Evolutionary conservation across 2,329 filamentous ascomycete species (phyloP).

Genomic region (Colletotrichum sp.): DNA sequence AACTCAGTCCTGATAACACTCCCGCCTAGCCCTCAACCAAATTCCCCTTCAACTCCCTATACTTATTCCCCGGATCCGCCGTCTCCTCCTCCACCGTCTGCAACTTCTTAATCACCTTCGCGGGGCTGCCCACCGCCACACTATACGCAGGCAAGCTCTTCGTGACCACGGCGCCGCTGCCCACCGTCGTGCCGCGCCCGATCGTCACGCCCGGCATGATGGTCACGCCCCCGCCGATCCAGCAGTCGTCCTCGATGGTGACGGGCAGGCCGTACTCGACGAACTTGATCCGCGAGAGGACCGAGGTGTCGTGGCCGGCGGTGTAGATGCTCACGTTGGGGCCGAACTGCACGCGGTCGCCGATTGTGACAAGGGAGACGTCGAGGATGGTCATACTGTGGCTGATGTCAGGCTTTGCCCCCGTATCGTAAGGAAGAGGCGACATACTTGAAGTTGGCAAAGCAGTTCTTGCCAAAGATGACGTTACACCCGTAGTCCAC

Average conservation of each 20-base stretch:
- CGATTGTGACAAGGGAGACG: constrained; percentile 56
- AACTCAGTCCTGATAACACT: too few species aligned
- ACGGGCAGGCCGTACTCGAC: constrained; percentile 55
- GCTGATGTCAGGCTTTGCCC: neutral
- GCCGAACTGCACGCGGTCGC: constrained; percentile 56
- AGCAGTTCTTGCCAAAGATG: constrained; percentile 60
- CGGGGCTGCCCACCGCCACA: constrained; percentile 42
- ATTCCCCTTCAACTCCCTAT: neutral
- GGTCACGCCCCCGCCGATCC: constrained; percentile 52
- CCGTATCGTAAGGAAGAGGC: too few species aligned
- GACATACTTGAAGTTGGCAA: constrained; percentile 53
- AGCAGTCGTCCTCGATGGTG: constrained; percentile 50
- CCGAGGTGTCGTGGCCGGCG: constrained; percentile 57
- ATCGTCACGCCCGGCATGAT: constrained; percentile 47
- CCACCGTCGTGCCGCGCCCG: constrained; percentile 44
- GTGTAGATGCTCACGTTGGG: constrained; percentile 57
- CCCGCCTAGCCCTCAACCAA: neutral
- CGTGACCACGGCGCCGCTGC: constrained; percentile 43
- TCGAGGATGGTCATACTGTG: constrained; percentile 51
- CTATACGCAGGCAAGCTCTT: constrained; percentile 37
- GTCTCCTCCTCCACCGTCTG: constrained; percentile 13
- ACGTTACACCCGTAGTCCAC: constrained; percentile 70
- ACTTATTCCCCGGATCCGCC: constrained; percentile 3
- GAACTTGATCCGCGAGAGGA: constrained; percentile 49
- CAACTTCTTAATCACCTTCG: constrained; percentile 33